Conservation (phyloP, 352 stramenopile species). For the Pythium coloratum region DNA sequence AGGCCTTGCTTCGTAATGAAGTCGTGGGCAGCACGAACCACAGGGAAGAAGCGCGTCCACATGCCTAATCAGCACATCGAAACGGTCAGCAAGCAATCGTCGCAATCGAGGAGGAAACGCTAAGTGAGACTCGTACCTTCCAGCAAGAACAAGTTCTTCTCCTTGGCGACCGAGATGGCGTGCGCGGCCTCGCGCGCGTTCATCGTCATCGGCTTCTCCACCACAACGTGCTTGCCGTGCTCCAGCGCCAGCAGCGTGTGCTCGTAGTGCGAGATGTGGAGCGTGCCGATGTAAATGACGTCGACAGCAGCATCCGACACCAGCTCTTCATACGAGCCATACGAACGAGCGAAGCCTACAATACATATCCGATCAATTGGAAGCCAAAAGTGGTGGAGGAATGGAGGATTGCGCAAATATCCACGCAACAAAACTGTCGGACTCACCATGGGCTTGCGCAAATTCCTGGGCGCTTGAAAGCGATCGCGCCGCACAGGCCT, state of each 20-base stretch:
- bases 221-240: constrained; percentile 89
- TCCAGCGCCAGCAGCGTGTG: constrained; percentile 75
- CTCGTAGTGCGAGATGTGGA: constrained; percentile 85
- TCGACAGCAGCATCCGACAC: constrained; percentile 78
- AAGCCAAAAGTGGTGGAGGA: not conserved
- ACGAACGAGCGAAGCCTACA: constrained; percentile 51
- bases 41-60: constrained; percentile 88
- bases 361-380: not conserved
- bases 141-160: constrained; percentile 80
- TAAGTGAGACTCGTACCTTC: constrained; percentile 37
- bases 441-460: constrained; percentile 35
- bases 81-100: not conserved
- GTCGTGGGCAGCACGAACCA: constrained; percentile 55
- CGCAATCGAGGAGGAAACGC: not conserved
- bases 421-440: not conserved
- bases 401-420: not conserved
- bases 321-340: constrained; percentile 88
- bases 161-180: constrained; percentile 55
- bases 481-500: constrained; percentile 55
- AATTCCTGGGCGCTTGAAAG: constrained; percentile 49
- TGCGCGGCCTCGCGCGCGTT: constrained; percentile 72
- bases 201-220: constrained; percentile 94
- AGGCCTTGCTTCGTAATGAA: constrained; percentile 41
- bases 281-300: constrained; percentile 92
- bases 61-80: constrained; percentile 31